phyloP scores from a whole-genome alignment of 225 moss, liverwort and hornwort species.

The Bryum argenteum region DNA sequence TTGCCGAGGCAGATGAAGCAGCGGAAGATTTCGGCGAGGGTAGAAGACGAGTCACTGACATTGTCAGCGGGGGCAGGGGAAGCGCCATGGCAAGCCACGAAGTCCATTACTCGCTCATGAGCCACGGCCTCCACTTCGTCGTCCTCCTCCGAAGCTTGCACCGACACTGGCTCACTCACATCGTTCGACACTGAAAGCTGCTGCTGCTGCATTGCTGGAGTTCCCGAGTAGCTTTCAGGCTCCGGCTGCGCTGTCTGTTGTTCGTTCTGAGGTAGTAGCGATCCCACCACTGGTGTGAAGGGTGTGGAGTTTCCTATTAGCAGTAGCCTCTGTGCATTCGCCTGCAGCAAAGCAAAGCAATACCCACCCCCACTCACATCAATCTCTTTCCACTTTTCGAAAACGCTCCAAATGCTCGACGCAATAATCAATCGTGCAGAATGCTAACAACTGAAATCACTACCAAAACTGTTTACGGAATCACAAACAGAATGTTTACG shows the following conservation, averaged over 20 bases:
- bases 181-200: slow-evolving; percentile 27
- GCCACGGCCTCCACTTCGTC: slow-evolving; percentile 45
- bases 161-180: slow-evolving; percentile 36
- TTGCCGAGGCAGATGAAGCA: slow-evolving; percentile 72
- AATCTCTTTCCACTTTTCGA: too few relatives aligned
- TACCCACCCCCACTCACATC: too few relatives aligned
- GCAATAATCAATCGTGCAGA: too few relatives aligned
- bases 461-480: too few relatives aligned
- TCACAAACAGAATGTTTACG: too few relatives aligned
- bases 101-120: slow-evolving; percentile 43
- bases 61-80: slow-evolving; percentile 37
- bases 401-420: too few relatives aligned
- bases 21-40: slow-evolving; percentile 64
- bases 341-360: slow-evolving; percentile 30
- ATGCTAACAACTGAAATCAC: too few relatives aligned
- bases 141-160: slow-evolving; percentile 38
- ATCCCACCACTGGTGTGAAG: slow-evolving; percentile 27
- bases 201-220: neutral
- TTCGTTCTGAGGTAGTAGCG: slow-evolving; percentile 48
- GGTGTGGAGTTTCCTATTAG: slow-evolving; percentile 27
- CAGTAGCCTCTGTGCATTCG: slow-evolving; percentile 45
- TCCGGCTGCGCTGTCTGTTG: slow-evolving; percentile 30
- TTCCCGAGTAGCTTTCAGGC: slow-evolving; percentile 28
- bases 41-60: slow-evolving; percentile 47
- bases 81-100: slow-evolving; percentile 47